phyloP scores from a whole-genome alignment of 2,329 filamentous ascomycete genomes.

The Neopestalotiopsis clavispora region DNA sequence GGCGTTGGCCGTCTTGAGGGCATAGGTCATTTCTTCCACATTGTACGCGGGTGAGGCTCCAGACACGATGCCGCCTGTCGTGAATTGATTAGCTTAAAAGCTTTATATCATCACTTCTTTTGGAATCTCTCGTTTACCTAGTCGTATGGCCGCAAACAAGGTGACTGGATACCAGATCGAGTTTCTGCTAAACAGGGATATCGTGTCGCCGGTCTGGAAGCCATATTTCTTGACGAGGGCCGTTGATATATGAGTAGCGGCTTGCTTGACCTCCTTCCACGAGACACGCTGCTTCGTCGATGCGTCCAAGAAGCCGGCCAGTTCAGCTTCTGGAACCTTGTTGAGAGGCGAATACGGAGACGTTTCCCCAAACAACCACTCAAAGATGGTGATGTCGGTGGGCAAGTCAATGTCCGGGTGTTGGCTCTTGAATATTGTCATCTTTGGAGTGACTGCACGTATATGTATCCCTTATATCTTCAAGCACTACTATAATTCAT shows the following conservation, averaged over 20 bases:
- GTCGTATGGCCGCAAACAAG: slow-evolving; percentile 55
- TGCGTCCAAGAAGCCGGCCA: slow-evolving; percentile 48
- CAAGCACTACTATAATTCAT: no score
- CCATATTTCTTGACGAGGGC: slow-evolving; percentile 61
- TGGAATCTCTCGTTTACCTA: slow-evolving; percentile 30
- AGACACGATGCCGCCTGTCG: slow-evolving; percentile 56
- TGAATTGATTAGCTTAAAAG: neutral
- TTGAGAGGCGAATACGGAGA: slow-evolving; percentile 28
- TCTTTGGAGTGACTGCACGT: neutral
- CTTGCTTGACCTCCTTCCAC: slow-evolving; percentile 61
- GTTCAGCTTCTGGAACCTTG: slow-evolving; percentile 26
- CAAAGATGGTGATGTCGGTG: slow-evolving; percentile 29
- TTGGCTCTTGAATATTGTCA: slow-evolving; percentile 4
- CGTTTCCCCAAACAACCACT: slow-evolving; percentile 29
- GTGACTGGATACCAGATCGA: slow-evolving; percentile 71
- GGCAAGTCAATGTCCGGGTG: slow-evolving; percentile 7
- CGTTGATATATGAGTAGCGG: slow-evolving; percentile 64
- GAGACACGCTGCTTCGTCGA: slow-evolving; percentile 61
- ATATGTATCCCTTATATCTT: neutral
- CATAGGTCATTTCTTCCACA: slow-evolving; percentile 71
- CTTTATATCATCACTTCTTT: neutral
- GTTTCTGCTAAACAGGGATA: slow-evolving; percentile 67
- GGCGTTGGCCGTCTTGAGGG: slow-evolving; percentile 48
- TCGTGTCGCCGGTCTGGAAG: slow-evolving; percentile 57
- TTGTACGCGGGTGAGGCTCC: slow-evolving; percentile 70